Evolutionary conservation across 176 grass and related monocot species (phyloP).

Genomic region (Musa acuminata): DNA sequence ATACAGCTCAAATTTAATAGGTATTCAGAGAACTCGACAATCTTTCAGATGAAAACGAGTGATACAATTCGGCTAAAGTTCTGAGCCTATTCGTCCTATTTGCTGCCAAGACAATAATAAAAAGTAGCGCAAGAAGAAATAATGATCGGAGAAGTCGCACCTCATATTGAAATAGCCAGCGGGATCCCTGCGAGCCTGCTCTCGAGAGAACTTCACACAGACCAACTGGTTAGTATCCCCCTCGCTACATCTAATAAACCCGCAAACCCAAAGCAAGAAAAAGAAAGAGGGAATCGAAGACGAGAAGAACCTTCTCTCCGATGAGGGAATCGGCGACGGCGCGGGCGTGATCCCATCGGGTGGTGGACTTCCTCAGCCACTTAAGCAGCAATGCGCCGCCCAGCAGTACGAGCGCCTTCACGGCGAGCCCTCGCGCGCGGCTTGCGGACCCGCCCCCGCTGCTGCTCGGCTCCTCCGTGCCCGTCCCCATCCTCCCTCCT

Average conservation of each 20-base stretch:
- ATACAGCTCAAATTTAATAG: too few relatives aligned
- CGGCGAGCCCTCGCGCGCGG: slow-evolving; percentile 46
- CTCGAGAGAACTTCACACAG: slow-evolving; percentile 72
- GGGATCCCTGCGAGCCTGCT: slow-evolving; percentile 85
- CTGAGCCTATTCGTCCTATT: background rate
- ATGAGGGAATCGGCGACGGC: slow-evolving; percentile 70
- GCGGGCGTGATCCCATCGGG: slow-evolving; percentile 85
- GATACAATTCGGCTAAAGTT: too few relatives aligned
- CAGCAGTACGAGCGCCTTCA: slow-evolving; percentile 74
- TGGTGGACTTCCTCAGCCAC: slow-evolving; percentile 79
- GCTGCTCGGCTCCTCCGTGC: slow-evolving; percentile 32
- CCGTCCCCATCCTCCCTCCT: slow-evolving; percentile 38
- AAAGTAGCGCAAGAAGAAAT: background rate
- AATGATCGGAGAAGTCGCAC: slow-evolving; percentile 21
- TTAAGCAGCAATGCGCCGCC: slow-evolving; percentile 69
- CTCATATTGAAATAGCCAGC: slow-evolving; percentile 87
- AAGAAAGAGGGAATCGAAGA: background rate
- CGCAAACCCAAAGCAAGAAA: slow-evolving; percentile 3
- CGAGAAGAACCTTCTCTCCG: slow-evolving; percentile 55
- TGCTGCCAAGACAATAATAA: background rate
- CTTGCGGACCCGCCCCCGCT: slow-evolving; percentile 13
- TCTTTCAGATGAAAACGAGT: background rate
- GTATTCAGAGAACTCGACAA: too few relatives aligned
- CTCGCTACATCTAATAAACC: background rate
- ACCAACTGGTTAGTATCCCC: slow-evolving; percentile 5